Evolutionary conservation across 2,329 filamentous ascomycete species (phyloP).

Genomic region (Calonectria pteridis): DNA sequence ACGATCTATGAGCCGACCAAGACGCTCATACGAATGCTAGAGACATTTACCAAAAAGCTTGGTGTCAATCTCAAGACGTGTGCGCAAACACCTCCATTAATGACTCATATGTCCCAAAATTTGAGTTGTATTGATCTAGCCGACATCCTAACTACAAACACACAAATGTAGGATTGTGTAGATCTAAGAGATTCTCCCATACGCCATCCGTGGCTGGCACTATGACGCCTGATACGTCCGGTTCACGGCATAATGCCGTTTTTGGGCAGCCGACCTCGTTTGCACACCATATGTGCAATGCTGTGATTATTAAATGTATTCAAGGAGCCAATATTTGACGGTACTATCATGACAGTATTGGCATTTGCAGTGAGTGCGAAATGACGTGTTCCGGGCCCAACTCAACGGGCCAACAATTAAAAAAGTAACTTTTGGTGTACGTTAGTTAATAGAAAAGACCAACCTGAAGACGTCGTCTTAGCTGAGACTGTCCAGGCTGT

Average conservation of each 20-base stretch:
- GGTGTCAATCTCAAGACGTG: background rate
- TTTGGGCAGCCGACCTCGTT: conserved; percentile 7
- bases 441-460: conserved; percentile 34
- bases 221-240: background rate
- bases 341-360: background rate
- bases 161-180: conserved; percentile 28
- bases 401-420: conserved; percentile 10
- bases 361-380: background rate
- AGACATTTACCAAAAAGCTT: background rate
- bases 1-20: conserved; percentile 57
- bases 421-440: conserved; percentile 33
- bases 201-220: background rate
- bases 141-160: conserved; percentile 46
- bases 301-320: conserved; percentile 19
- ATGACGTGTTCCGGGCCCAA: background rate
- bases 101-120: conserved; percentile 29
- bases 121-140: conserved; percentile 48
- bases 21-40: background rate
- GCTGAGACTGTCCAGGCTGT: conserved; percentile 30
- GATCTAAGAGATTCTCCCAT: conserved; percentile 28
- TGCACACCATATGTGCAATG: conserved; percentile 16
- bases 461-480: conserved; percentile 20
- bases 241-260: background rate
- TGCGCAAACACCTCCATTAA: background rate
- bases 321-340: conserved; percentile 2